Conservation (phyloP, 108 stramenopile species). For the Cafeteria roenbergensis region DNA sequence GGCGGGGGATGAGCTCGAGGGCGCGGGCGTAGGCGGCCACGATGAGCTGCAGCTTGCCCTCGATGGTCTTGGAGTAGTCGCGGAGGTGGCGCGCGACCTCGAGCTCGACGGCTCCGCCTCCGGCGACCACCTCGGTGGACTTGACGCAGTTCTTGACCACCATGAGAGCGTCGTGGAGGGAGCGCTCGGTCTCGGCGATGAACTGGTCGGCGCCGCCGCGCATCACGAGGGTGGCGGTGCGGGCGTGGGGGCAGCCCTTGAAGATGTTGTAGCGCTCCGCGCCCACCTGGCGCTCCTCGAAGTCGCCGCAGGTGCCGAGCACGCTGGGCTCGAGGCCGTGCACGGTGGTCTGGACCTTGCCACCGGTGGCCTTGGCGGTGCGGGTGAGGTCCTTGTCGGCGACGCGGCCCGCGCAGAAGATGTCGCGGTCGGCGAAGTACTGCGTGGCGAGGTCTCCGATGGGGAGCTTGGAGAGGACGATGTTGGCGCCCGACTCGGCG, state of each 20-base stretch:
- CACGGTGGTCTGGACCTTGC: constrained; percentile 63
- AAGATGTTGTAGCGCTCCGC: constrained; percentile 93
- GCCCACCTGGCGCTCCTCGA: constrained; percentile 88
- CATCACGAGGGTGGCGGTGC: constrained; percentile 84
- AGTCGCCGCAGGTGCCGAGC: constrained; percentile 73
- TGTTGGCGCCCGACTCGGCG: constrained; percentile 76
- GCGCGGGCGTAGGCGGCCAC: constrained; percentile 75
- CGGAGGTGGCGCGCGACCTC: constrained; percentile 61
- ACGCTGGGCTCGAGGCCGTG: constrained; percentile 61
- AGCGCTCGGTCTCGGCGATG: constrained; percentile 90
- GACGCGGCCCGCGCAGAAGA: constrained; percentile 96
- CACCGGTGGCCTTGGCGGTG: constrained; percentile 90
- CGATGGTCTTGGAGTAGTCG: constrained; percentile 66
- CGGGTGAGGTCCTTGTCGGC: constrained; percentile 81
- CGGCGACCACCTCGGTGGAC: constrained; percentile 74
- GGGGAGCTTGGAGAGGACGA: constrained; percentile 85
- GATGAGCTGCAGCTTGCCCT: constrained; percentile 91
- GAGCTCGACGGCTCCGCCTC: constrained; percentile 96
- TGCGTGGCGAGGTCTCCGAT: constrained; percentile 98
- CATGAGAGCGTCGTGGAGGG: constrained; percentile 92
- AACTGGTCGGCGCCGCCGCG: constrained; percentile 95
- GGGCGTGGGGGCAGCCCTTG: constrained; percentile 70
- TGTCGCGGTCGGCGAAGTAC: constrained; percentile 88
- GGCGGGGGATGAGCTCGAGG: constrained; percentile 85
- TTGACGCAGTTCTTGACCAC: constrained; percentile 80